phyloP scores from a whole-genome alignment of 371 early-diverging fungal genomes.

The Actinomortierella ambigua region DNA sequence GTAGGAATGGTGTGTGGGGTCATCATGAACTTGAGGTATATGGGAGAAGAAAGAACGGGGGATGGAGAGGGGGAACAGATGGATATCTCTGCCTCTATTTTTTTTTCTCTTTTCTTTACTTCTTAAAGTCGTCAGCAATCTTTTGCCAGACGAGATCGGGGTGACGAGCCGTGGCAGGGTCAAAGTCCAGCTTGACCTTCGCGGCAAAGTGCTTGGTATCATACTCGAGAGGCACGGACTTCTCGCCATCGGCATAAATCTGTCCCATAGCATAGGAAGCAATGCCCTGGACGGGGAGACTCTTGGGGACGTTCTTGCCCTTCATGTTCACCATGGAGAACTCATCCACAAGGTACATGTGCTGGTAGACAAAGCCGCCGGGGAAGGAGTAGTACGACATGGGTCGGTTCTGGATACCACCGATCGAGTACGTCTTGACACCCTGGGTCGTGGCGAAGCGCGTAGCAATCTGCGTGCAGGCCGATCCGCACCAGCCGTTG shows the following conservation, averaged over 20 bases:
- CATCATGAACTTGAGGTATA: too few species aligned
- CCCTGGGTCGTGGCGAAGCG: constrained; percentile 18
- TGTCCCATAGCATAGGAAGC: constrained; percentile 24
- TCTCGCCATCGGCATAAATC: constrained; percentile 34
- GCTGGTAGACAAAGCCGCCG: constrained; percentile 43
- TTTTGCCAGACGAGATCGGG: constrained; percentile 43
- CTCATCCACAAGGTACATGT: constrained; percentile 20
- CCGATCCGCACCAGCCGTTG: constrained; percentile 46
- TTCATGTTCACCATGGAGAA: constrained; percentile 19
- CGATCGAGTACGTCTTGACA: constrained; percentile 39
- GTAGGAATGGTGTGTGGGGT: too few species aligned
- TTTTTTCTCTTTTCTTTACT: constrained; percentile 5
- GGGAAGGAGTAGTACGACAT: constrained; percentile 46
- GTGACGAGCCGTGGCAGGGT: constrained; percentile 30
- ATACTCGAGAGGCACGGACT: constrained; percentile 38
- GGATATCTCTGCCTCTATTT: neutral
- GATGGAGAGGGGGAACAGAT: too few species aligned
- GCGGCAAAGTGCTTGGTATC: constrained; percentile 35
- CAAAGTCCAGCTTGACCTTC: constrained; percentile 32
- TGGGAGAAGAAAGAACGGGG: too few species aligned
- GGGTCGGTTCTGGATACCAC: constrained; percentile 27
- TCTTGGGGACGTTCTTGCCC: constrained; percentile 9
- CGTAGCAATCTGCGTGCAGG: constrained; percentile 23
- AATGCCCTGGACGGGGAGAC: constrained; percentile 5
- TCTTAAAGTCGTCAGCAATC: constrained; percentile 33